Percentiles rank a stretch among this genome's conserved stretches.
Evolutionary conservation across 208 protist genomes (phyloP).

Genomic region (Wallacemonas sp.): DNA sequence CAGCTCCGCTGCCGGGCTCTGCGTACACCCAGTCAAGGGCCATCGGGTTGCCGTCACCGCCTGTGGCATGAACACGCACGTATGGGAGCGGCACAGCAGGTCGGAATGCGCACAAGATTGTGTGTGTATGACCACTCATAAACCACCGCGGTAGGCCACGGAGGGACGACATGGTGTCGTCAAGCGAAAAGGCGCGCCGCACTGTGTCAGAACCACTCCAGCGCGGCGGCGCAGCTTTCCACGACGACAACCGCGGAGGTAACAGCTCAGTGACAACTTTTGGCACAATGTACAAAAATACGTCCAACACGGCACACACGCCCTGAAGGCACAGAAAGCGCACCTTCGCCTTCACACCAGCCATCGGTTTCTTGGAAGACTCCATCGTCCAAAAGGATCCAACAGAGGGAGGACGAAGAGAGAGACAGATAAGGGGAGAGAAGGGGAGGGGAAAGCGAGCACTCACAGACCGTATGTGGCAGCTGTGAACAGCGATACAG

Average conservation of each 20-base stretch:
- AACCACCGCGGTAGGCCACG: constrained; percentile 11
- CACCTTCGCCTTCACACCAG: constrained; percentile 15
- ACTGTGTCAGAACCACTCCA: neutral
- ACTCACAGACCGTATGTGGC: too few relatives aligned
- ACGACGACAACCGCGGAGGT: neutral
- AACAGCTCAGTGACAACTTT: neutral
- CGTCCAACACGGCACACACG: constrained; percentile 15
- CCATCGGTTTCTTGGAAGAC: constrained; percentile 7
- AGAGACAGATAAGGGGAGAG: constrained; percentile 1
- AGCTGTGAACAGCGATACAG: too few relatives aligned
- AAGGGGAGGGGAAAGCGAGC: neutral
- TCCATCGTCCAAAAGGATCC: constrained; percentile 9
- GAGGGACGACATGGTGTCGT: constrained; percentile 7
- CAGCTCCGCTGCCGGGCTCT: neutral
- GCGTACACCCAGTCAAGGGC: constrained; percentile 63
- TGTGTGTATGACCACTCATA: constrained; percentile 54
- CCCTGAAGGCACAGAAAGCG: constrained; percentile 33
- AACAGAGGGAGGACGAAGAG: neutral
- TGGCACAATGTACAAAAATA: constrained; percentile 14
- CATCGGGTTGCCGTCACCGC: constrained; percentile 68
- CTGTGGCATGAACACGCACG: constrained; percentile 35
- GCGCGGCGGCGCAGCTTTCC: neutral
- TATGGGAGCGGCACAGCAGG: constrained; percentile 42
- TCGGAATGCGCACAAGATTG: constrained; percentile 65
- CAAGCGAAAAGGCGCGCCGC: constrained; percentile 31